Evolutionary conservation across 2,329 filamentous ascomycete genomes (phyloP), one percentile per base, ranked within the genome.

Genomic region (Meredithiella fracta): DNA sequence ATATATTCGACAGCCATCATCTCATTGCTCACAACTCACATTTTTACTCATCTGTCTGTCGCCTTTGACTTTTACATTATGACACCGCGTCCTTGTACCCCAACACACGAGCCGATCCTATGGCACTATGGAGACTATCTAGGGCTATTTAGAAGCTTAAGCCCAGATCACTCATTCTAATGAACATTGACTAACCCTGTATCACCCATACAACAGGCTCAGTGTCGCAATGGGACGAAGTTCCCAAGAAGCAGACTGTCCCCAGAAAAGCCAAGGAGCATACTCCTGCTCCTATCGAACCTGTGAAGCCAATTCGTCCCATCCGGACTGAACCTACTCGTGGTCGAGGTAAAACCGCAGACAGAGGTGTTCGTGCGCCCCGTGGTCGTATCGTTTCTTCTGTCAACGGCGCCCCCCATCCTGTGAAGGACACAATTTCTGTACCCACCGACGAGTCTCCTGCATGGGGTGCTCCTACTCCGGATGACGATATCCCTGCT

Each of bases 171-270:
- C 31, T 15, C 23, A 55, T 44, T 31, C 37, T 34, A 53, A 53
- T 29, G 20, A 34, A 42, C 14, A 26, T 38, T 49, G 22, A 26
- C 44, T 49, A 49, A 49, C 44, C 1, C 11, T 25, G 17, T 26
- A 8, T 47, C 22, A 47, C 37, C 47, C 59, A 61, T 56, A 44
- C 50, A 61, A 58, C 51, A 89, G 86, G 86, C 65, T 78, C 80
- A 62, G 83, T 90, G 64, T 82, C 86, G 61, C 85, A 89, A 73
- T 92, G 88, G 80, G 83, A 82, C 63, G 85, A 91, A 68, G 86
- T 92, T 62, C 86, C 84, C 73, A 90, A 89, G 74, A 80, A 85
- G 63, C 74, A 81, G 64, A 81, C 82, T 69, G 76, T 82, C 62
- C 17, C 50, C 20, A 52, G 50, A 52, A 91, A 90, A 77, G 73